Percentiles rank a stretch among this genome's conserved stretches.
Conservation (phyloP, 768 basidiomycete genomes). For the Exsudoporus frostii region DNA sequence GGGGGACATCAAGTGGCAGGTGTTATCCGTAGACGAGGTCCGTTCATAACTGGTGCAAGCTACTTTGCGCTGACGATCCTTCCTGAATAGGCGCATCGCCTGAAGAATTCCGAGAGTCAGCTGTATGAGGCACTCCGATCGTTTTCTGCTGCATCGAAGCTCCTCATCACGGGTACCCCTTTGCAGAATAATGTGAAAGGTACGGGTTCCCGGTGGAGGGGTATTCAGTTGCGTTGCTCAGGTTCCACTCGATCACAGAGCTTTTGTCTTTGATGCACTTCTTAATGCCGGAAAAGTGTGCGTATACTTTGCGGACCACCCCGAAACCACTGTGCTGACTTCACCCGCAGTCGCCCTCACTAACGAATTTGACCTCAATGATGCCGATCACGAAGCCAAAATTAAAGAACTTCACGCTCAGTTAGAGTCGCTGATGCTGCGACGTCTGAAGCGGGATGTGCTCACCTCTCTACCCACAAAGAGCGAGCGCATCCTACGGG, state of each 20-base stretch:
- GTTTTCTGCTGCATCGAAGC: conserved; percentile 87
- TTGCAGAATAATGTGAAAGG: conserved; percentile 99
- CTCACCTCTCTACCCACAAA: conserved; percentile 95
- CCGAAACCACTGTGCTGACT: conserved; percentile 6
- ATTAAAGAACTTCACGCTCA: conserved; percentile 96
- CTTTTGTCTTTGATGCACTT: conserved; percentile 98
- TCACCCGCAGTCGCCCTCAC: conserved; percentile 70
- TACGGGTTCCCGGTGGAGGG: conserved; percentile 31
- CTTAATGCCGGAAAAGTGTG: conserved; percentile 97
- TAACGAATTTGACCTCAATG: conserved; percentile 93
- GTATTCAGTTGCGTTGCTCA: conserved; percentile 6
- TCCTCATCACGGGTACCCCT: conserved; percentile 97
- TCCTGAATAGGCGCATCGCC: conserved; percentile 74
- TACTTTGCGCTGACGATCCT: conserved; percentile 14
- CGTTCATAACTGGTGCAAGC: conserved; percentile 14
- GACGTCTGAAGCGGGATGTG: conserved; percentile 93
- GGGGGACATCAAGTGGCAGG: conserved; percentile 95
- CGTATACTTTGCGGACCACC: conserved; percentile 24
- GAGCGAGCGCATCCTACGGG: conserved; percentile 95
- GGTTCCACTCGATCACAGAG: conserved; percentile 47
- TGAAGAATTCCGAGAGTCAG: conserved; percentile 98
- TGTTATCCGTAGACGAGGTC: conserved; percentile 93
- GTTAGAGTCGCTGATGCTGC: conserved; percentile 89
- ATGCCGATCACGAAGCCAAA: conserved; percentile 89
- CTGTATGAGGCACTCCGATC: conserved; percentile 90